phyloP scores from a whole-genome alignment of 495 filamentous ascomycete species.

The Trichoderma virens region DNA sequence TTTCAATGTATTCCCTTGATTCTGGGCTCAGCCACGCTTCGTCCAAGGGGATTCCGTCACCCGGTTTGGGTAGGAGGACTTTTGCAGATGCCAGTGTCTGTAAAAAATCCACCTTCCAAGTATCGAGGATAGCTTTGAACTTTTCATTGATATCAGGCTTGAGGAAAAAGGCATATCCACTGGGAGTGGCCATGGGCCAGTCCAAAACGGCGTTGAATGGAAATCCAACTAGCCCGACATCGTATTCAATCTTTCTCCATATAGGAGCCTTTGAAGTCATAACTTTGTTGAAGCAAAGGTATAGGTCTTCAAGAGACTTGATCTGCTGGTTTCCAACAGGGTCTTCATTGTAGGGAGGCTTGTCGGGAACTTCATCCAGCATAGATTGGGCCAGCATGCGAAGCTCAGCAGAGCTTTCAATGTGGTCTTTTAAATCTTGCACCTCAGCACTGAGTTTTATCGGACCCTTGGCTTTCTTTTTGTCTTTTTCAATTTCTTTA shows the following conservation, averaged over 20 bases:
- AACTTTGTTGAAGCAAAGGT: slow-evolving; percentile 43
- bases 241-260: slow-evolving; percentile 39
- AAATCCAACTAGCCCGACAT: slow-evolving; percentile 14
- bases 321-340: slow-evolving; percentile 41
- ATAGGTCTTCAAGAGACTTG: slow-evolving; percentile 43
- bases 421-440: slow-evolving; percentile 7
- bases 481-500: background rate
- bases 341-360: slow-evolving; percentile 38
- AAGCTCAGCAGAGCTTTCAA: slow-evolving; percentile 20
- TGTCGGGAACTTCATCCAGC: slow-evolving; percentile 48
- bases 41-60: slow-evolving; percentile 17
- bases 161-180: slow-evolving; percentile 48
- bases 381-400: slow-evolving; percentile 32
- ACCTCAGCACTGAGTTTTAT: background rate
- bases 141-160: slow-evolving; percentile 42
- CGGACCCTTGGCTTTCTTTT: background rate
- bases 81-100: slow-evolving; percentile 35
- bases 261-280: slow-evolving; percentile 42
- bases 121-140: slow-evolving; percentile 48
- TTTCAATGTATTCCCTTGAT: slow-evolving; percentile 15
- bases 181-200: slow-evolving; percentile 53
- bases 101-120: slow-evolving; percentile 45
- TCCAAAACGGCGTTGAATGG: slow-evolving; percentile 45
- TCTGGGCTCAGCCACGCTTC: slow-evolving; percentile 39
- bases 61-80: slow-evolving; percentile 31